phyloP scores from a whole-genome alignment of 768 basidiomycete species.

The Naganishia antarctica region DNA sequence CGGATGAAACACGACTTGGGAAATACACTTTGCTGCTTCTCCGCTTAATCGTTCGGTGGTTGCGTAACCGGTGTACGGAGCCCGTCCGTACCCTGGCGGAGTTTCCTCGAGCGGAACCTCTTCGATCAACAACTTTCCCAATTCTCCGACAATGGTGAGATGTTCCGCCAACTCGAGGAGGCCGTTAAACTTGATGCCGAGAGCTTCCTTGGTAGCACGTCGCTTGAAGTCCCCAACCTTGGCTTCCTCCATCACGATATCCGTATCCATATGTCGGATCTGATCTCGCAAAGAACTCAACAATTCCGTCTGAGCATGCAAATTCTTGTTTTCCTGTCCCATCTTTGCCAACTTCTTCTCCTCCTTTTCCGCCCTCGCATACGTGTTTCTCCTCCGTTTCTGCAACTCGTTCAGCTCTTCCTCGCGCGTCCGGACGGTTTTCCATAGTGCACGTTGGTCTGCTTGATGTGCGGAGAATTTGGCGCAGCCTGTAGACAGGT shows the following conservation, averaged over 20 bases:
- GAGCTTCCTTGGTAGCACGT: slow-evolving; percentile 60
- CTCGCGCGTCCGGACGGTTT: slow-evolving; percentile 75
- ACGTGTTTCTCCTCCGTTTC: slow-evolving; percentile 63
- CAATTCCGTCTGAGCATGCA: slow-evolving; percentile 65
- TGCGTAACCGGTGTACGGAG: slow-evolving; percentile 62
- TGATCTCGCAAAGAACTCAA: slow-evolving; percentile 69
- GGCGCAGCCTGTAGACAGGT: slow-evolving; percentile 64
- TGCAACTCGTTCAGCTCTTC: slow-evolving; percentile 74
- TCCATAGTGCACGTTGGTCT: slow-evolving; percentile 66
- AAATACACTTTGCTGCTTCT: slow-evolving; percentile 55
- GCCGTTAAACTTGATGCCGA: slow-evolving; percentile 83
- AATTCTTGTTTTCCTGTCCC: slow-evolving; percentile 81
- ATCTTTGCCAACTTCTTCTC: slow-evolving; percentile 87
- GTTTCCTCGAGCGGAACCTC: slow-evolving; percentile 78
- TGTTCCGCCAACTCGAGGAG: slow-evolving; percentile 79
- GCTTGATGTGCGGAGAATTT: slow-evolving; percentile 69
- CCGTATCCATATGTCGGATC: slow-evolving; percentile 67
- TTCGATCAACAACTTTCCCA: slow-evolving; percentile 56
- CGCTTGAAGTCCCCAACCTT: slow-evolving; percentile 79
- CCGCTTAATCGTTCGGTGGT: slow-evolving; percentile 60
- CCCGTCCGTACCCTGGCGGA: slow-evolving; percentile 70
- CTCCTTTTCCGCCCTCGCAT: slow-evolving; percentile 69
- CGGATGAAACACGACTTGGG: slow-evolving; percentile 24
- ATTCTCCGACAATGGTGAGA: slow-evolving; percentile 58
- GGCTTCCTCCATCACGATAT: slow-evolving; percentile 78